Evolutionary conservation across 2,329 filamentous ascomycete species (phyloP), one percentile per base, ranked within the genome.

Genomic region (Diaporthe sp.): DNA sequence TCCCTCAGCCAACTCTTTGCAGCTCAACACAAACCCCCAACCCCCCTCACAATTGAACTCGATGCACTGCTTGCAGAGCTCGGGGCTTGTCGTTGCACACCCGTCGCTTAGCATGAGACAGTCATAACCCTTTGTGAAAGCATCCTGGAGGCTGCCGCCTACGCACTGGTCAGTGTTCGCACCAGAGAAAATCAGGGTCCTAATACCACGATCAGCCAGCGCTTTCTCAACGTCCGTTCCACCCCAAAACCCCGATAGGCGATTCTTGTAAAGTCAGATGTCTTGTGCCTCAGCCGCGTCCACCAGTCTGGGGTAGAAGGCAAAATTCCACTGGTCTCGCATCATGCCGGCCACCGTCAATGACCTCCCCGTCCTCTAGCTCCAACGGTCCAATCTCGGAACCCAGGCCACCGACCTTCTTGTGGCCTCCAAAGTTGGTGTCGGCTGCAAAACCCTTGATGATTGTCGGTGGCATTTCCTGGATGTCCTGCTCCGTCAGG

Each of bases 251-350:
- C 72, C 72, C 17, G 72, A 74, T 17, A 74, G 28, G n/a, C 72
- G 72, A 39, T 58, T 74, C 49, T 70, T 74, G 46, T 57, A 67
- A 4, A 70, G 4, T 49, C 72, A 74, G 3, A 74, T 58, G n/a
- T 74, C 72, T 19, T 74, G 72, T 12, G 37, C 17, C 8, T 57
- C n/a, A 22, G 49, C 58, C 7, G 17, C 25, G n/a, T 68, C 60
- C 15, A 22, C 49, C 12, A 74, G 49, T 7, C 0, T n/a, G 6
- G 4, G 17, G 72, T 75, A 65, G 15, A 76, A 37, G 25, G 65
- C 76, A 1, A 51, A 70, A 53, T 78, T 77, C 75, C 75, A 78
- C 55, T 75, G 57, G 53, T 49, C 49, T 3, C 31, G 31, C 25
- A 76, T 76, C 34, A 77, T 13, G 13, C 8, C 73, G 68, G 13